These are phyloP conservation scores for Zhuliangozyma blackwelliae DNA, from an alignment of 1,139 yeast genomes.

Conservation along the genomic window DNA sequence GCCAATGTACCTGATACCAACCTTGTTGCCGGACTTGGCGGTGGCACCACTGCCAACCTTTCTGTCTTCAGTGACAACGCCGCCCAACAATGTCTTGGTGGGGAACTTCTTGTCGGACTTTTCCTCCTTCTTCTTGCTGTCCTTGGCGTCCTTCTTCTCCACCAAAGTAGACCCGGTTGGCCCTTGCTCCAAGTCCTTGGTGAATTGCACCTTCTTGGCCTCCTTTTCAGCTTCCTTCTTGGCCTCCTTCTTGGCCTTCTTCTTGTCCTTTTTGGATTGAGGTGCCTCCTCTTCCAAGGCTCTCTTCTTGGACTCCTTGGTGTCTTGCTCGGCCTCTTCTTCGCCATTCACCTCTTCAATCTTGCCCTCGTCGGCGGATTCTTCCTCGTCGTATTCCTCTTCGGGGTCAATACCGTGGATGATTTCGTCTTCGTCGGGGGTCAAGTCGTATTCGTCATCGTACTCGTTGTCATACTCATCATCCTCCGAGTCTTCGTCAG, in stretches of 20 bases:
- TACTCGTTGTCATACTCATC: slow-evolving; percentile 51
- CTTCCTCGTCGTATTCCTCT: slow-evolving; percentile 57
- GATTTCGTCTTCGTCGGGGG: slow-evolving; percentile 90
- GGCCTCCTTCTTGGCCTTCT: slow-evolving; percentile 42
- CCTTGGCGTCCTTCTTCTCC: slow-evolving; percentile 23
- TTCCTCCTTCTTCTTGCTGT: slow-evolving; percentile 20
- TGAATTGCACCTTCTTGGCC: slow-evolving; percentile 77
- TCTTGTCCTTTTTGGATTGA: slow-evolving; percentile 14
- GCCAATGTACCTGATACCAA: slow-evolving; percentile 96
- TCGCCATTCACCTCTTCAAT: slow-evolving; percentile 44
- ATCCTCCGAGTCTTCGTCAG: slow-evolving; percentile 60
- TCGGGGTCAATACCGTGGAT: slow-evolving; percentile 52
- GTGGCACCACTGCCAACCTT: slow-evolving; percentile 80
- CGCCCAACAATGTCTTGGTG: slow-evolving; percentile 83
- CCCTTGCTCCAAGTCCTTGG: slow-evolving; percentile 89
- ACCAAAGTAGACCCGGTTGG: slow-evolving; percentile 59
- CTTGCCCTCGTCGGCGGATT: slow-evolving; percentile 52
- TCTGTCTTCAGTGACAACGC: slow-evolving; percentile 91
- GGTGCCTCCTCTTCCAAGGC: slow-evolving; percentile 21
- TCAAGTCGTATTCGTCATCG: slow-evolving; percentile 77
- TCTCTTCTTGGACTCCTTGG: slow-evolving; percentile 34
- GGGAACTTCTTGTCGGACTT: slow-evolving; percentile 42
- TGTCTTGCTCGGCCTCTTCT: slow-evolving; percentile 45
- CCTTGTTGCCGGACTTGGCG: slow-evolving; percentile 86
- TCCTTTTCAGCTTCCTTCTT: slow-evolving; percentile 29